Evolutionary conservation across 2,329 filamentous ascomycete genomes (phyloP).

Genomic region (Neonectria faginata): DNA sequence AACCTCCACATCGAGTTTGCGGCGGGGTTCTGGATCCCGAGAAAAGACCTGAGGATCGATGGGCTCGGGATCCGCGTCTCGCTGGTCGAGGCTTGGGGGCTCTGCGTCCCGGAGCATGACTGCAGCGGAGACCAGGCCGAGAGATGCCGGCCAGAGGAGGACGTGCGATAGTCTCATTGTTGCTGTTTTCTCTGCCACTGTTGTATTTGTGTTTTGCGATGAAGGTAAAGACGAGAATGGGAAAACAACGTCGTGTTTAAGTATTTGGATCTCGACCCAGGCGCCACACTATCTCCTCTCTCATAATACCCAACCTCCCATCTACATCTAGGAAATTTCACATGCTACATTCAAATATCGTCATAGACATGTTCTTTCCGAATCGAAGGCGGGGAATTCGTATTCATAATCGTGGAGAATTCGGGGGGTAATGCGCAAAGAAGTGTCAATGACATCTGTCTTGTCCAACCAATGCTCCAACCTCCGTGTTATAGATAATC

Average conservation of each 20-base stretch:
- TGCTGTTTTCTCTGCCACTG: not conserved
- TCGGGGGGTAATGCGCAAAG: not conserved
- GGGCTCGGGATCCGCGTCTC: not conserved
- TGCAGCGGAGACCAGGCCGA: slow-evolving; percentile 1
- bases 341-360: not conserved
- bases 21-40: not conserved
- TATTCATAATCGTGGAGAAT: not conserved
- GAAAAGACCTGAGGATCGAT: not conserved
- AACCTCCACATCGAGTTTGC: not conserved
- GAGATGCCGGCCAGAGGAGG: not conserved
- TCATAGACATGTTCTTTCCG: not conserved
- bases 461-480: not conserved
- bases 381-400: no score
- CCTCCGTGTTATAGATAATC: not conserved
- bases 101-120: slow-evolving; percentile 1
- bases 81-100: not conserved
- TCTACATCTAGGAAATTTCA: not conserved
- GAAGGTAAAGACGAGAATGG: not conserved
- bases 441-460: not conserved
- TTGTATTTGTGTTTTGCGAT: not conserved
- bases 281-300: not conserved
- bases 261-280: not conserved
- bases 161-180: not conserved
- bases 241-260: not conserved
- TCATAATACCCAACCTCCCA: not conserved